Base-by-base conservation (phyloP, 371 early-diverging fungal species). In the Rhizomucor pusillus region DNA sequence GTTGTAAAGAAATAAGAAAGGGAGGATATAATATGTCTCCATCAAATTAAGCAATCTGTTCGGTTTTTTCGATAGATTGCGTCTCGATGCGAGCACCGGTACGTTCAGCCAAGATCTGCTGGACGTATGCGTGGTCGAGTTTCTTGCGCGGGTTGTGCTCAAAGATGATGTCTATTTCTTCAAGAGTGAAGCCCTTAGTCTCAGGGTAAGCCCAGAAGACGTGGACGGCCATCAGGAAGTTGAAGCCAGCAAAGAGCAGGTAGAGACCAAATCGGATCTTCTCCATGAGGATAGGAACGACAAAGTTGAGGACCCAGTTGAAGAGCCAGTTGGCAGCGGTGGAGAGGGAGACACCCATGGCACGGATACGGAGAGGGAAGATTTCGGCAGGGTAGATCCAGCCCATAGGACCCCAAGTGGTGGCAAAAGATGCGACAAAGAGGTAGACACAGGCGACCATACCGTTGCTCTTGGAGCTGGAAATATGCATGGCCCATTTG, bases 341-440 rank as follows among this genome's bases (percentile, higher is more conserved):
- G 39, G 90, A 85, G 20, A 90, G 54, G 40, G 87, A 88, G 53
- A 87, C 84, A 45, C 85, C 93, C 69, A 90, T 87, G 57, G 88
- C 80, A 49, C 86, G 83, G 47, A 84, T 70, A 47, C 82, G 81
- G 53, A 81, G 75, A 16, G 90, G 89, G 69, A 76, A 89, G 57
- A 90, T 90, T 66, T 94, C 95, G 41, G 90, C 80, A 43, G 92
- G 92, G 67, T 91, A 91, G 59, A 90, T 88, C 95, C 93, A 94
- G 24, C 87, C 90, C 48, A 90, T 73, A 24, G 94, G 94, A 10
- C 93, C 93, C 93, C 92, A 93, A 29, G 90, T 81, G 60, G 79
- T 75, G 51, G 92, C 89, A 60, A 92, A 93, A 43, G 77, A 64
- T 43, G 75, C 79, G 39, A 87, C 84, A 57, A 86, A 86, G 39